These are phyloP conservation scores for Corymbia citriodora DNA, from an alignment of 441 rosid species.

Conservation along the genomic window DNA sequence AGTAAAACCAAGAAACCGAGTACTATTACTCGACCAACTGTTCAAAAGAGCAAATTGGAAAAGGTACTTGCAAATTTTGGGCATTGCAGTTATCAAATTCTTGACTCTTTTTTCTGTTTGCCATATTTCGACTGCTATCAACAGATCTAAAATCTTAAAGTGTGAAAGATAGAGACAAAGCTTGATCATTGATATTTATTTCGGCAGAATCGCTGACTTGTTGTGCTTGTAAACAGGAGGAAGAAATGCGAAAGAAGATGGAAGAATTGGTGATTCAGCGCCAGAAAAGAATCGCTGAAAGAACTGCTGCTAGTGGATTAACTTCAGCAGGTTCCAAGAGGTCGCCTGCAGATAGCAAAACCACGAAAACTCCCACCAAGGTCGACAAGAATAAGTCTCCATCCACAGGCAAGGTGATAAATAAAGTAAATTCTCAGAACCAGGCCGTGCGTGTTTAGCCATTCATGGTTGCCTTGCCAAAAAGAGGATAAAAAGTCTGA, in stretches of 20 bases:
- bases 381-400: conserved; percentile 4
- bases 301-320: conserved; percentile 48
- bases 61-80: conserved; percentile 29
- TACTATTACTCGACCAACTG: conserved; percentile 36
- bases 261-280: conserved; percentile 59
- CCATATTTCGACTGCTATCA: neutral
- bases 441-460: neutral
- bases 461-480: neutral
- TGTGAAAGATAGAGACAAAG: neutral
- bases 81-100: neutral
- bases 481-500: neutral
- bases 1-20: conserved; percentile 43
- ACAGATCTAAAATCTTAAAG: neutral
- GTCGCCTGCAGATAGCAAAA: conserved; percentile 25
- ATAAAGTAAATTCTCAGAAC: conserved; percentile 21
- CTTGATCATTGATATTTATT: neutral
- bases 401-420: conserved; percentile 11
- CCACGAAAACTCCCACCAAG: conserved; percentile 18
- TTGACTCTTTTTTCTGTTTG: neutral
- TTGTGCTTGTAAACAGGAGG: conserved; percentile 47
- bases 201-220: neutral
- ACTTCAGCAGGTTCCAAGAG: conserved; percentile 32
- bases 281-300: conserved; percentile 79
- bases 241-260: conserved; percentile 62
- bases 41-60: conserved; percentile 74